Evolutionary conservation across 495 filamentous ascomycete genomes (phyloP), one percentile per base, ranked within the genome.

Genomic region (Xylaria sp.): DNA sequence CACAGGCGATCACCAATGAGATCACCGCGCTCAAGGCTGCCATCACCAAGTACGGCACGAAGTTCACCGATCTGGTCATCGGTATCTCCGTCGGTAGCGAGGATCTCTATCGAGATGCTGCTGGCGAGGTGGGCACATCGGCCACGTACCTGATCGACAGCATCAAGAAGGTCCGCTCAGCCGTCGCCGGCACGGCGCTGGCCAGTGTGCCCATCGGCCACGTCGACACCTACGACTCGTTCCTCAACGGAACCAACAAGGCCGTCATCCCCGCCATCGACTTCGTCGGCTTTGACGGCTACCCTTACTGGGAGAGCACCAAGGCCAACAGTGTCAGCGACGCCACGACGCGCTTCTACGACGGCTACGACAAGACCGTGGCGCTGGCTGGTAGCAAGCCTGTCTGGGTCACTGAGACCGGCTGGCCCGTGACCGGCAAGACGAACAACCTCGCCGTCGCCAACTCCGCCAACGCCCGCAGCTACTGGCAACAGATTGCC

Each of bases 61-160:
- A 76, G 15, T 89, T 94, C 80, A 84, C 88, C 67, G 80, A 87
- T 73, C 83, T 90, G 53, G 86, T 95, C 55, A 87, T 85, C 66
- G 93, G 91, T 81, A 92, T 95, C 81, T 93, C 93, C 21, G 92
- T 96, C 72, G 93, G 93, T 69, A 91, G 88, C 76, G 93, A 96
- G 84, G 91, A 94, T 81, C 87, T 96, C 3, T 96, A 96, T 87
- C 89, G 93, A 40, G 85, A 87, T 78, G 90, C 86, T 1, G 84
- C 83, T 55, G 85, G 84, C 21, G 88, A 88, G 55, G 71, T 83
- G 68, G 91, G 91, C 72, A 77, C 88, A 43, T 80, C 83, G 21
- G 85, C 90, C 29, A 80, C 84, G 44, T 83, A 80, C 26, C 81
- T 93, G 59, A 83, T 86, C 76, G 76, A 80, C 67, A 91, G 88